Percentiles rank a stretch among this genome's conserved stretches.
phyloP scores from a whole-genome alignment of 176 grass and related monocot species.

The barley (Hordeum vulgare) region MorexV3_pseudomolecules_assembly NC_058523.1:439013951-439014450 shows the following conservation, averaged over 20 bases:
- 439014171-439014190: conserved; percentile 31
- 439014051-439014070: not conserved
- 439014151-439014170: conserved; percentile 14
- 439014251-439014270: not conserved
- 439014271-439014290: not conserved
- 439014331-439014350: too few species aligned
- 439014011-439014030: not conserved
- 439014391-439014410: too few species aligned
- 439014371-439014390: too few species aligned
- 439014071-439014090: not conserved
- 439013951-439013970: too few species aligned
- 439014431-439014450: too few species aligned
- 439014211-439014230: not conserved
- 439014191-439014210: not conserved
- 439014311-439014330: too few species aligned
- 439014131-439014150: conserved; percentile 7
- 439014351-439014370: too few species aligned
- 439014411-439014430: too few species aligned
- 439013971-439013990: too few species aligned
- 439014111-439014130: conserved; percentile 30
- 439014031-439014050: not conserved
- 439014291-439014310: too few species aligned
- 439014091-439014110: conserved; percentile 25
- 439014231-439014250: not conserved
- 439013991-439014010: too few species aligned